Conservation (phyloP, 345 rosid genomes). For the Gossypioides kirkii region DNA sequence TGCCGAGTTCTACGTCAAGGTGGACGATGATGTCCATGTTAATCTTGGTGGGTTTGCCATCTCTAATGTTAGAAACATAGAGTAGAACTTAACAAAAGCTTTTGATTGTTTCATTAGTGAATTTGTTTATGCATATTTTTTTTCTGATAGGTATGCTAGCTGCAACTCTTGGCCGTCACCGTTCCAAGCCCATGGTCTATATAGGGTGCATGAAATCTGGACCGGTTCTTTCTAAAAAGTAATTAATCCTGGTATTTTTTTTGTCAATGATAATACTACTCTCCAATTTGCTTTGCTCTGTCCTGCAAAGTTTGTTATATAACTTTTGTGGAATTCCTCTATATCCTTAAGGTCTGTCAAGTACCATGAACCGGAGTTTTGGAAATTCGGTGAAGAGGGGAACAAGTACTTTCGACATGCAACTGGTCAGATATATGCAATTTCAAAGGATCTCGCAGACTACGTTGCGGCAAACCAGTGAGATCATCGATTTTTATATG, state of each 20-base stretch:
- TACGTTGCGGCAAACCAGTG: slow-evolving; percentile 87
- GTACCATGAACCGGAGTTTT: slow-evolving; percentile 94
- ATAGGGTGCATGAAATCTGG: slow-evolving; percentile 99
- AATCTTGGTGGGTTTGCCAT: slow-evolving; percentile 63
- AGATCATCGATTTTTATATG: slow-evolving; percentile 20
- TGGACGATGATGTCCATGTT: slow-evolving; percentile 99
- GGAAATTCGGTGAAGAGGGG: slow-evolving; percentile 98
- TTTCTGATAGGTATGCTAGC: slow-evolving; percentile 66
- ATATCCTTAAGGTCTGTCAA: slow-evolving; percentile 62
- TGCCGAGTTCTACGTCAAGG: slow-evolving; percentile 88
- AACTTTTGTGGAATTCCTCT: neutral
- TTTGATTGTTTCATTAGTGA: neutral
- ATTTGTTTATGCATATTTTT: slow-evolving; percentile 7
- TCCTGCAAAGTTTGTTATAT: neutral
- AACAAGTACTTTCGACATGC: slow-evolving; percentile 96
- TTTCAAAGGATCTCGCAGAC: slow-evolving; percentile 88
- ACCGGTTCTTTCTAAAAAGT: slow-evolving; percentile 92
- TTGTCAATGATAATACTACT: neutral
- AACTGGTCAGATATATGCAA: slow-evolving; percentile 95
- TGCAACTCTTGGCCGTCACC: slow-evolving; percentile 81
- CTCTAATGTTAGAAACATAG: neutral
- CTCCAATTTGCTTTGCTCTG: slow-evolving; percentile 3
- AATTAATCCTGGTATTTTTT: slow-evolving; percentile 10
- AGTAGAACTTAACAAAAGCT: neutral
- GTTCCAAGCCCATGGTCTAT: slow-evolving; percentile 85